Evolutionary conservation across 75 land plant species (phyloP), one percentile per base, ranked within the genome.

Genomic region (Cupressus sempervirens): DNA sequence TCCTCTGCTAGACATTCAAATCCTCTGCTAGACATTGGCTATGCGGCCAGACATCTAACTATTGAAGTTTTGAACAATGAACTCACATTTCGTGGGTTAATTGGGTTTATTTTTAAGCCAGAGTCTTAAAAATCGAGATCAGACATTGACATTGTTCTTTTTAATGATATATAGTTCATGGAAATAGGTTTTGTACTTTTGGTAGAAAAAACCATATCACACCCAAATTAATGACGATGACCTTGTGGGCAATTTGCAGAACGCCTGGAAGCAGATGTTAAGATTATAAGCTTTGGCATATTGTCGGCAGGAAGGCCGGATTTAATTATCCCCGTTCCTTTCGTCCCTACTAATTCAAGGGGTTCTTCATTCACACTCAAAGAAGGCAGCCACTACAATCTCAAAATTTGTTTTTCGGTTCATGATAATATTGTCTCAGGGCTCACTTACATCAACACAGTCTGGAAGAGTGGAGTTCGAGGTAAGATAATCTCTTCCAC

Each of bases 391-490:
- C 84, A 82, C 13, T 96, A 95, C 87, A 83, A 84, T 41, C 87
- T 96, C 83, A 96, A 90, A 77, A 93, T 96, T 89, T 85, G 87
- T 12, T 94, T 97, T 87, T 72, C 88, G 2, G 99, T 97, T 34
- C 91, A 86, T 83, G 90, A 91, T 83, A 96, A 97, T 89, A 93
- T 97, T 83, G 99, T 97, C 23, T 93, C 95, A 0, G 99, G 99
- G 23, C 91, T 97, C 85, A 89, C 82, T 67, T 96, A 93, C 90
- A 87, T 87, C 7, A 95, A 97, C 87, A 91, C 91, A 0, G 99
- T 97, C 23, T 97, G 99, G 99, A 97, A 97, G 89, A 91, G 91
- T 86, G 96, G 96, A 45, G 46, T 96, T 50, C 90, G 90, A 84
- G 98, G 98, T 94, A 80, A 80, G 65, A 67, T 12, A 32, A 45